Evolutionary conservation across 2,329 filamentous ascomycete genomes (phyloP).

Genomic region (Botrytis cinerea): DNA sequence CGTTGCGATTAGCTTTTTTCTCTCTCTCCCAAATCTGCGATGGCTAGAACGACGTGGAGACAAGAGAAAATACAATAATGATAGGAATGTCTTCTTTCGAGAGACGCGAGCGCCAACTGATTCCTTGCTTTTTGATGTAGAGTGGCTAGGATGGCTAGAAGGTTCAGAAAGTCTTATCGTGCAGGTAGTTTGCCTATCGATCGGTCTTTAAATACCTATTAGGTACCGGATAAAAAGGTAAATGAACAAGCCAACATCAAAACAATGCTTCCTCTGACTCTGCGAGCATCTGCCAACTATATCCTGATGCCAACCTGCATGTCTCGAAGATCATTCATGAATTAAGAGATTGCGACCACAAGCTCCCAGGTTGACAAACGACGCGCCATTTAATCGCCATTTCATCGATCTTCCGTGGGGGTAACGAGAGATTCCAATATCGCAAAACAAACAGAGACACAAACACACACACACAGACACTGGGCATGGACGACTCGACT

Average conservation of each 20-base stretch:
- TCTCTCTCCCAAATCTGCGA: slow-evolving; percentile 11
- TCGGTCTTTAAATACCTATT: slow-evolving; percentile 22
- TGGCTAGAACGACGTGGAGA: slow-evolving; percentile 13
- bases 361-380: background rate
- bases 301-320: background rate
- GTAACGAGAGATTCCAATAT: background rate
- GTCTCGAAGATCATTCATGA: background rate
- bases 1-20: slow-evolving; percentile 31
- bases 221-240: slow-evolving; percentile 16
- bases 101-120: slow-evolving; percentile 1
- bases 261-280: slow-evolving; percentile 2
- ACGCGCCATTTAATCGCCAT: slow-evolving; percentile 18
- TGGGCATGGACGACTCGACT: background rate
- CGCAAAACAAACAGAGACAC: background rate
- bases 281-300: background rate
- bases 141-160: slow-evolving; percentile 6
- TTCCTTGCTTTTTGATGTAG: slow-evolving; percentile 12
- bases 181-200: slow-evolving; percentile 11
- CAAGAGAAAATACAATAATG: slow-evolving; percentile 14
- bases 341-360: background rate
- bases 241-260: background rate
- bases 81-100: background rate
- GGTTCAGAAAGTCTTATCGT: slow-evolving; percentile 22
- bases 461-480: background rate
- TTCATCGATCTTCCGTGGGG: slow-evolving; percentile 15